phyloP scores from a whole-genome alignment of 2,329 filamentous ascomycete genomes.

The Cladobotryum mycophilum region DNA sequence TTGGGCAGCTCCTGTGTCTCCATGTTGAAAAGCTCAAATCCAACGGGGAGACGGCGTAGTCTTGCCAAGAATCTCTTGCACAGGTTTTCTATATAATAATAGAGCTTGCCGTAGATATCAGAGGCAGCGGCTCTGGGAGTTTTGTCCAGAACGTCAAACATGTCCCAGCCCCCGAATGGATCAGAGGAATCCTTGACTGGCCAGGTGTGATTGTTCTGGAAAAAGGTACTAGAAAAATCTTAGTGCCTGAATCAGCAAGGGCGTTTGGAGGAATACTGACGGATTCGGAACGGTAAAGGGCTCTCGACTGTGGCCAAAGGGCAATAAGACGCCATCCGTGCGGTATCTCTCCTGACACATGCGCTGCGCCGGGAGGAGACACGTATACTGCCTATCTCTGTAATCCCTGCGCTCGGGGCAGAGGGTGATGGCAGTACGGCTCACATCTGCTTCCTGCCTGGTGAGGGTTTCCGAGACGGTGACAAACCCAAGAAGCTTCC shows the following conservation, averaged over 20 bases:
- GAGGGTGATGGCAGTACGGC: constrained; percentile 1
- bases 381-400: background rate
- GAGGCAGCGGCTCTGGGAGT: background rate
- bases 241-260: too few species aligned
- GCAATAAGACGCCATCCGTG: constrained; percentile 1
- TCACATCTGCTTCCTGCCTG: background rate
- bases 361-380: background rate
- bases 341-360: background rate
- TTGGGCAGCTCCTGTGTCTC: background rate
- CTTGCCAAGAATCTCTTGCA: background rate
- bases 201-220: background rate
- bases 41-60: background rate
- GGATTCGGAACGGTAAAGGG: constrained; percentile 1
- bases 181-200: background rate
- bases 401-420: background rate
- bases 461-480: background rate
- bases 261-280: background rate
- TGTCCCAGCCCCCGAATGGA: background rate
- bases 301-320: background rate
- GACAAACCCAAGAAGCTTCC: background rate
- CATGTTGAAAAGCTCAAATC: background rate
- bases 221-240: background rate
- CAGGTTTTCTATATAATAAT: background rate
- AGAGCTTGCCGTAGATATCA: constrained; percentile 6
- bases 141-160: background rate